Conservation (phyloP, 805 yeast species). For the Scheffersomyces spartinae region DNA sequence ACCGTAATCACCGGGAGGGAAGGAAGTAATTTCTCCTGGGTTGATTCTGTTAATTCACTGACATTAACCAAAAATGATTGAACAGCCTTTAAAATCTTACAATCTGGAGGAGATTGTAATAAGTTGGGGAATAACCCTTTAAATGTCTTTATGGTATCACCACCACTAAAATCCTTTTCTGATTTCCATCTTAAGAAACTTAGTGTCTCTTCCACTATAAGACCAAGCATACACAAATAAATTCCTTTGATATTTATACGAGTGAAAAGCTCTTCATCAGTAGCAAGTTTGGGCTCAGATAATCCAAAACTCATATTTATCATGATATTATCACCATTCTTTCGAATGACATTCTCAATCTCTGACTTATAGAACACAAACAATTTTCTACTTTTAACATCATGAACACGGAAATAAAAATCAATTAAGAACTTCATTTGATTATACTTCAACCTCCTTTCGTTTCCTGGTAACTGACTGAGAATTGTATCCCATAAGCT, state of each 20-base stretch:
- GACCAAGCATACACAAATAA: slow-evolving; percentile 16
- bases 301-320: slow-evolving; percentile 1
- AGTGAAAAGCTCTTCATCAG: slow-evolving; percentile 9
- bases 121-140: slow-evolving; percentile 8
- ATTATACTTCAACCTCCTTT: slow-evolving; percentile 9
- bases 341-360: slow-evolving; percentile 9
- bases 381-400: slow-evolving; percentile 13
- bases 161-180: slow-evolving; percentile 4
- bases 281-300: neutral
- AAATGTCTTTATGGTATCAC: slow-evolving; percentile 5
- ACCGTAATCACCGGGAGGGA: slow-evolving; percentile 10
- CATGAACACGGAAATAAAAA: slow-evolving; percentile 12
- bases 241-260: slow-evolving; percentile 14
- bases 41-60: neutral
- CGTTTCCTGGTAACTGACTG: slow-evolving; percentile 9
- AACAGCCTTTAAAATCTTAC: slow-evolving; percentile 5
- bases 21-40: slow-evolving; percentile 3
- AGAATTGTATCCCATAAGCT: slow-evolving; percentile 16
- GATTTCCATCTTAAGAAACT: slow-evolving; percentile 8
- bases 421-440: slow-evolving; percentile 20
- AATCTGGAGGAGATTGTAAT: slow-evolving; percentile 7
- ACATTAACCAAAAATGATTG: slow-evolving; percentile 5
- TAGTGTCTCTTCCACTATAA: slow-evolving; percentile 21
- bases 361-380: slow-evolving; percentile 14
- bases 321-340: slow-evolving; percentile 6